A percentile compares a stretch with the other conserved stretches of the same genome.
Conservation (phyloP, 2,329 filamentous ascomycete genomes). For the Fusarium odoratissimum region DNA sequence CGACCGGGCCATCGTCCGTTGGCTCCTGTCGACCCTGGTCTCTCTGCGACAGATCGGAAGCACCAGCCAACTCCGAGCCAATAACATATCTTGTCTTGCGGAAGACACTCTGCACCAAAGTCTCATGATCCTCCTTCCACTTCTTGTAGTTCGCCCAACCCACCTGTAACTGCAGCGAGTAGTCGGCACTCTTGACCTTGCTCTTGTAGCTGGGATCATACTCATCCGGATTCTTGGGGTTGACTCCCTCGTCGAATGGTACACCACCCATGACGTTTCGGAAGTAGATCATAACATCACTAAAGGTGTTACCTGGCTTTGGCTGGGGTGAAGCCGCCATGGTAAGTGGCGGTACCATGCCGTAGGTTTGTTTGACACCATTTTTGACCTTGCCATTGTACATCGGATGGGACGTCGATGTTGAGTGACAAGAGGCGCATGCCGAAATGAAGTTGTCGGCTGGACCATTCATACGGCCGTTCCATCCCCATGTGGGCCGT, state of each 20-base stretch:
- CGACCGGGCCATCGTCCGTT: neutral
- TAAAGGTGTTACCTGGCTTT: neutral
- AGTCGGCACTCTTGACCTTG: neutral
- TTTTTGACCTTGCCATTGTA: neutral
- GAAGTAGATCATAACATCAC: neutral
- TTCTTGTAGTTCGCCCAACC: neutral
- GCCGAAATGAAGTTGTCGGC: constrained; percentile 1
- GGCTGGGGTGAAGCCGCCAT: neutral
- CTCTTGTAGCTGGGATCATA: neutral
- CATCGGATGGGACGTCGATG: neutral
- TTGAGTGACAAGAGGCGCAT: constrained; percentile 3
- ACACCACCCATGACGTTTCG: neutral
- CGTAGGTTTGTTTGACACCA: neutral
- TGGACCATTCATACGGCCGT: neutral
- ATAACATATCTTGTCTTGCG: neutral
- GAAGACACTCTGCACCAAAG: neutral
- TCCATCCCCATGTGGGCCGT: neutral
- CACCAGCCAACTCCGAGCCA: neutral
- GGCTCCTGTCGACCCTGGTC: neutral
- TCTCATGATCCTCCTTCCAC: neutral
- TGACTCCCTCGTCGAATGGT: neutral
- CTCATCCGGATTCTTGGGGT: neutral
- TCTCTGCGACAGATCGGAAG: neutral
- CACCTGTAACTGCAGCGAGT: neutral
- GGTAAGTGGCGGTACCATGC: neutral